Percentiles rank a stretch among this genome's conserved stretches.
These are phyloP conservation scores for Cymodocea nodosa DNA, from an alignment of 116 monocot species.

Conservation along the genomic window DNA sequence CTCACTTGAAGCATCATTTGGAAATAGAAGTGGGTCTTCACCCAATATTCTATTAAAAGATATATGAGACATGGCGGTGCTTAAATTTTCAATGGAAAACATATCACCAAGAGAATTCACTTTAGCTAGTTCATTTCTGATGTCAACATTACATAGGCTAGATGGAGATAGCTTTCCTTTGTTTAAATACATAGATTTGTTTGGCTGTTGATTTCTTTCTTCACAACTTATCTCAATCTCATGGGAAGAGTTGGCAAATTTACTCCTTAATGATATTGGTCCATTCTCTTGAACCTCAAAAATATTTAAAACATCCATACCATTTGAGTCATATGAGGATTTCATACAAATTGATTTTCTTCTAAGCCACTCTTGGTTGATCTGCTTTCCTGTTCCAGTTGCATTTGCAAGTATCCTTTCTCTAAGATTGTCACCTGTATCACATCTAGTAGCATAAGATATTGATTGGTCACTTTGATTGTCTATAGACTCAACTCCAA, in stretches of 20 bases:
- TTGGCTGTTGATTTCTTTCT: background rate
- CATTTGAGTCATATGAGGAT: background rate
- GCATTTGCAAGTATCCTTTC: too few relatives aligned
- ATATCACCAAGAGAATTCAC: background rate
- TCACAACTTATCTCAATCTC: background rate
- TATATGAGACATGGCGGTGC: background rate
- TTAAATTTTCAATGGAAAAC: background rate
- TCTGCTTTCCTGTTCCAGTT: too few relatives aligned
- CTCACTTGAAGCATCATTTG: background rate
- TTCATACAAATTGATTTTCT: too few relatives aligned
- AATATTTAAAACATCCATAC: too few relatives aligned
- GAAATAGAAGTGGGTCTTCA: background rate
- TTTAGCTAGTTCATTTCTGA: background rate
- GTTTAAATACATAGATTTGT: background rate
- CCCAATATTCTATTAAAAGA: background rate
- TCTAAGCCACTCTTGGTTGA: too few relatives aligned
- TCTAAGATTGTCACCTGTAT: too few relatives aligned
- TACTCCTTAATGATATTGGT: background rate
- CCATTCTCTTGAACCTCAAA: too few relatives aligned
- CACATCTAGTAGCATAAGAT: too few relatives aligned
- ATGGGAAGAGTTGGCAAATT: background rate
- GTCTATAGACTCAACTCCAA: too few relatives aligned
- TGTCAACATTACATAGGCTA: background rate
- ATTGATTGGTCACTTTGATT: too few relatives aligned
- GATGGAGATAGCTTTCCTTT: conserved; percentile 1